Percentiles rank a stretch among this genome's conserved stretches.
These are phyloP conservation scores for Candida sojae DNA, from an alignment of 1,139 yeast genomes.

Conservation along the genomic window DNA sequence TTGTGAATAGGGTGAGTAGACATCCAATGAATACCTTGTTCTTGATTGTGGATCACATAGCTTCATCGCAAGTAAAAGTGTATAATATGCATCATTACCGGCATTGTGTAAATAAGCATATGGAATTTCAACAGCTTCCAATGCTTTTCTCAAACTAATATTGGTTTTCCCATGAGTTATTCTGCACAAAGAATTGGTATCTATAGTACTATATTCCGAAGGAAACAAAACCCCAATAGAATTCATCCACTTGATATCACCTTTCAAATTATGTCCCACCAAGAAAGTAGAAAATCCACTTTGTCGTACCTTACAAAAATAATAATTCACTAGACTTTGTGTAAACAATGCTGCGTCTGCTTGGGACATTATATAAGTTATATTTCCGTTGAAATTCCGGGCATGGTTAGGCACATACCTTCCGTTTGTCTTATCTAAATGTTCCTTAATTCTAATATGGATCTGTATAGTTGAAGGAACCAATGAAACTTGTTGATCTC, in stretches of 20 bases:
- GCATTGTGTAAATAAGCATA: conserved; percentile 76
- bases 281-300: conserved; percentile 28
- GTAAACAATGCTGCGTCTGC: conserved; percentile 39
- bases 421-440: conserved; percentile 50
- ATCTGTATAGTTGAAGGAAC: conserved; percentile 48
- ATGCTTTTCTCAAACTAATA: conserved; percentile 50
- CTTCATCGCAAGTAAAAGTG: conserved; percentile 56
- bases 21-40: conserved; percentile 25
- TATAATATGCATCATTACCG: conserved; percentile 79
- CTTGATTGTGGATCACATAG: conserved; percentile 67
- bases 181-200: conserved; percentile 53
- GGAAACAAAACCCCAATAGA: conserved; percentile 52
- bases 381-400: conserved; percentile 56
- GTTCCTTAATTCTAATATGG: conserved; percentile 62
- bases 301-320: conserved; percentile 27
- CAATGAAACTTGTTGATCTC: conserved; percentile 37
- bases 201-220: conserved; percentile 32
- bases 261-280: conserved; percentile 71
- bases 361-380: conserved; percentile 44
- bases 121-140: conserved; percentile 57
- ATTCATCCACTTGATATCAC: conserved; percentile 59
- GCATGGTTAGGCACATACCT: conserved; percentile 64
- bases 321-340: conserved; percentile 42
- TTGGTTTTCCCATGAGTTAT: conserved; percentile 31
- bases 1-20: neutral